phyloP scores from a whole-genome alignment of 257 asterid species.

The Solanum okadae region DNA sequence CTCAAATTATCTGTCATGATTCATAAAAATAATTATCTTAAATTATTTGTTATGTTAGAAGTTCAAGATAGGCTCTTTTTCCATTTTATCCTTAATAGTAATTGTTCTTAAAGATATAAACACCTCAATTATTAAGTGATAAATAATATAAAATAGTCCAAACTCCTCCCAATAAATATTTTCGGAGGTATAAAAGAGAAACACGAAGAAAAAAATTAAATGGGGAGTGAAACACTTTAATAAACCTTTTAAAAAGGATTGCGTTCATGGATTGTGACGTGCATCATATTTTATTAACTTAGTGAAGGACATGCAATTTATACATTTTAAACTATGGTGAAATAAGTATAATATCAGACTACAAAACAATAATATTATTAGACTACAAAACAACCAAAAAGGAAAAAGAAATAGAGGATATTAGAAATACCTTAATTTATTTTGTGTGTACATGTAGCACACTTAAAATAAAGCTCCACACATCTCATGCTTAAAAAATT shows the following conservation, averaged over 20 bases:
- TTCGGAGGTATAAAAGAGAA: background rate
- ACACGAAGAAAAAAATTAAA: rapidly evolving
- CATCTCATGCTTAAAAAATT: background rate
- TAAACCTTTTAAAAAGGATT: background rate
- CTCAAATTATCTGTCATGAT: background rate
- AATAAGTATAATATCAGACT: background rate
- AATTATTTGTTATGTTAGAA: too few species aligned
- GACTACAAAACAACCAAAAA: background rate
- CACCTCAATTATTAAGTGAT: too few species aligned
- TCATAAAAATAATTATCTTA: background rate
- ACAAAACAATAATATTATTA: background rate
- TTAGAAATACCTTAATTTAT: background rate
- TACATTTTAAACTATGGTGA: background rate
- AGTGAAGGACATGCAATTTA: background rate
- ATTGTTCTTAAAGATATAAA: background rate
- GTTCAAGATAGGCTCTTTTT: background rate
- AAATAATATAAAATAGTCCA: background rate
- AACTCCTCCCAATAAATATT: too few species aligned
- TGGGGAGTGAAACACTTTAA: background rate
- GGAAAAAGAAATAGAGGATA: background rate
- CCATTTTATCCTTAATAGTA: background rate
- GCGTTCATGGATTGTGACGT: background rate
- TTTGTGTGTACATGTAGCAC: background rate
- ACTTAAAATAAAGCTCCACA: background rate
- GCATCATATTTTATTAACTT: background rate